phyloP scores from a whole-genome alignment of 163 green algal genomes.

The Volvox carteri region DNA sequence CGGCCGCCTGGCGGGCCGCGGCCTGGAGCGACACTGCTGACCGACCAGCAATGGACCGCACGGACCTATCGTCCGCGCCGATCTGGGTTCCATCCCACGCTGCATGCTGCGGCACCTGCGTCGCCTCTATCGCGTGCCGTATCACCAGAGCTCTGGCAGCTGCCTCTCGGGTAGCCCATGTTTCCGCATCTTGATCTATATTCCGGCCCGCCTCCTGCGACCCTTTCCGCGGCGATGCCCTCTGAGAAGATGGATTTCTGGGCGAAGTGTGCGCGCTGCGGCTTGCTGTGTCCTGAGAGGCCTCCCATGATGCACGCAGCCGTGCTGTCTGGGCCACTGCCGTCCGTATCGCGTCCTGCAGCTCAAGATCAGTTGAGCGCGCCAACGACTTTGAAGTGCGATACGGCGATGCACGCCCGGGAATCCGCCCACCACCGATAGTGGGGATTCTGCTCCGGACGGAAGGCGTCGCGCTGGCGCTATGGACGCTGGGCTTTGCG shows the following conservation, averaged over 20 bases:
- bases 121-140: not conserved
- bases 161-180: not conserved
- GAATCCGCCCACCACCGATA: not conserved
- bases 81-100: not conserved
- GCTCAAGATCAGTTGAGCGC: not conserved
- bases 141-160: not conserved
- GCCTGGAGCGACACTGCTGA: not conserved
- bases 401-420: not conserved
- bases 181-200: not conserved
- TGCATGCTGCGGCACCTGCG: not conserved
- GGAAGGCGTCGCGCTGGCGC: not conserved
- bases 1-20: not conserved
- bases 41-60: not conserved
- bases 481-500: too few species aligned
- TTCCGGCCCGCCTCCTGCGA: not conserved
- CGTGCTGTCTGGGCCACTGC: not conserved
- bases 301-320: not conserved
- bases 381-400: not conserved
- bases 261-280: not conserved
- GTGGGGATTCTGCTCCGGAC: not conserved
- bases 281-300: not conserved
- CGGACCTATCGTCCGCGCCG: not conserved
- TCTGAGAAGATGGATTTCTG: not conserved
- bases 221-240: not conserved
- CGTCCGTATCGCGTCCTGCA: slow-evolving; percentile 2